These are phyloP conservation scores for Agrocybe pediades DNA, from an alignment of 768 basidiomycete species.

Conservation along the genomic window DNA sequence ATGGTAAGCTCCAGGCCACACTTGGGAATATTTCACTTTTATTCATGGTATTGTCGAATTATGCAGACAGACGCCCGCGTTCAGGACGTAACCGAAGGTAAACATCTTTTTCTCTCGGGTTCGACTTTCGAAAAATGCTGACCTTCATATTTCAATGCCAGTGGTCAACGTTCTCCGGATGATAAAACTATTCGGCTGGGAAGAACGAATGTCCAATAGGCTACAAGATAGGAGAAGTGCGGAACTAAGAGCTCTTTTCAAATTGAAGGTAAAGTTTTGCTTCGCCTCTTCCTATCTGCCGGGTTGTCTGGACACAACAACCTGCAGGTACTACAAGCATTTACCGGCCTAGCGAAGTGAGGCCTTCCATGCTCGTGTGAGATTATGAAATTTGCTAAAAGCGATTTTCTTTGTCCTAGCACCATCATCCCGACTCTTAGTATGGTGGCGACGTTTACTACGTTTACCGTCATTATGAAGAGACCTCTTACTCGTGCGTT, in stretches of 20 bases:
- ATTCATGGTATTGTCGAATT: too few relatives aligned
- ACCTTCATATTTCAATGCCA: constrained; percentile 17
- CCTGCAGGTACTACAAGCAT: background rate
- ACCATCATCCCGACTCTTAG: constrained; percentile 47
- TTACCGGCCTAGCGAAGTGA: constrained; percentile 11
- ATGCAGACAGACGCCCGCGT: constrained; percentile 53
- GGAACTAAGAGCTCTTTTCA: constrained; percentile 59
- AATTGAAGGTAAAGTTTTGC: constrained; percentile 42
- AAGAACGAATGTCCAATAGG: constrained; percentile 53
- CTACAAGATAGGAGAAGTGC: constrained; percentile 60
- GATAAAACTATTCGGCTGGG: constrained; percentile 74
- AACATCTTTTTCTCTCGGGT: background rate
- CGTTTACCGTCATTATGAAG: constrained; percentile 50
- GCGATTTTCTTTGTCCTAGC: background rate
- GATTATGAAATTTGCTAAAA: background rate
- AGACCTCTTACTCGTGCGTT: constrained; percentile 31
- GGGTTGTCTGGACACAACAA: constrained; percentile 41
- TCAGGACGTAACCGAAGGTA: constrained; percentile 62
- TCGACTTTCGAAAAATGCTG: background rate
- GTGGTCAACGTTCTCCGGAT: constrained; percentile 59
- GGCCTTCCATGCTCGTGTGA: background rate
- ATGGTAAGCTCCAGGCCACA: constrained; percentile 26
- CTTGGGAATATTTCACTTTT: background rate
- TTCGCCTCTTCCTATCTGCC: background rate
- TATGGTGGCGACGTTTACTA: constrained; percentile 66